phyloP scores from a whole-genome alignment of 495 filamentous ascomycete genomes.

The Xylaria nigripes region DNA sequence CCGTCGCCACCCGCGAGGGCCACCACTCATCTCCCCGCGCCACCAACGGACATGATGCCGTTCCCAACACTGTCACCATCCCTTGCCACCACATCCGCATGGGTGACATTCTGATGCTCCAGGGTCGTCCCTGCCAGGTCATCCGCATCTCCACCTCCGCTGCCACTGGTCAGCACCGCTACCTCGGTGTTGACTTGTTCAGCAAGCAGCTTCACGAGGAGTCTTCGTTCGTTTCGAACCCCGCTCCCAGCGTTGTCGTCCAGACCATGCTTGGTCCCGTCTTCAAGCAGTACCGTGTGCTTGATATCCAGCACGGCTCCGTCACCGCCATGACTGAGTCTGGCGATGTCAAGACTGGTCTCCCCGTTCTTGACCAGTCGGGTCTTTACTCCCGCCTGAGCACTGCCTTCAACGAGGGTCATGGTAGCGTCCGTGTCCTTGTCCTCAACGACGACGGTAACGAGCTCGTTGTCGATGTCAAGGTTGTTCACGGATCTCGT shows the following conservation, averaged over 20 bases:
- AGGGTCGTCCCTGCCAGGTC: conserved; percentile 98
- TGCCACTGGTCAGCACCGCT: conserved; percentile 97
- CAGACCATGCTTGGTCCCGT: conserved; percentile 99
- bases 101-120: conserved; percentile 96
- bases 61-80: conserved; percentile 88
- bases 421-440: conserved; percentile 86
- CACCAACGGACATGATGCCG: conserved; percentile 27
- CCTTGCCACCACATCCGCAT: conserved; percentile 98
- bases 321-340: conserved; percentile 48
- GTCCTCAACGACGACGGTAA: conserved; percentile 91
- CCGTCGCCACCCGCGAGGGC: conserved; percentile 44
- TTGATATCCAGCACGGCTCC: conserved; percentile 85
- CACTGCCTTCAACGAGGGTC: conserved; percentile 81
- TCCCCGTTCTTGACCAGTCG: conserved; percentile 90
- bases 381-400: conserved; percentile 72
- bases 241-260: conserved; percentile 88
- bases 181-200: conserved; percentile 99
- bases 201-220: conserved; percentile 95
- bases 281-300: conserved; percentile 99
- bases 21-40: conserved; percentile 17
- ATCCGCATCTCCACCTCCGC: conserved; percentile 98
- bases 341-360: conserved; percentile 95
- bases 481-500: conserved; percentile 76
- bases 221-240: conserved; percentile 95
- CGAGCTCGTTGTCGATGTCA: conserved; percentile 97